These are phyloP conservation scores for Gossypium stocksii DNA, from an alignment of 345 rosid species.

Conservation along the genomic window DNA sequence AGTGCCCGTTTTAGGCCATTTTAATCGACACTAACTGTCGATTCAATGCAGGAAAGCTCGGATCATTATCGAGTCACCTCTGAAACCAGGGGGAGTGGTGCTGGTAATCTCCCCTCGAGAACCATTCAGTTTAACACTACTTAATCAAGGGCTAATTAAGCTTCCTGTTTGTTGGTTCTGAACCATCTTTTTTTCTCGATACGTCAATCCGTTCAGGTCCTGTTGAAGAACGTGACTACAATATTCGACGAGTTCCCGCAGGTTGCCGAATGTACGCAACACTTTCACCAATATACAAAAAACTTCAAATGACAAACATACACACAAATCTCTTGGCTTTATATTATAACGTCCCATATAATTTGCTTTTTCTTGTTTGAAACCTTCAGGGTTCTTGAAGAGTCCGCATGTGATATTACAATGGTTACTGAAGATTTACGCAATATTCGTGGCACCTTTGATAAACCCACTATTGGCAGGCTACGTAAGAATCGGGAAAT, in stretches of 20 bases:
- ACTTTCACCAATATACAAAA: neutral
- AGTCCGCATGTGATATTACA: slow-evolving; percentile 47
- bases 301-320: neutral
- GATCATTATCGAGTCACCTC: slow-evolving; percentile 60
- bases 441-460: slow-evolving; percentile 40
- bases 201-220: slow-evolving; percentile 29
- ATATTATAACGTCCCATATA: neutral
- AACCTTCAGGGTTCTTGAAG: slow-evolving; percentile 59
- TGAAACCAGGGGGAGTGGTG: slow-evolving; percentile 71
- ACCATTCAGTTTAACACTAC: neutral
- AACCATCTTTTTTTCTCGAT: neutral
- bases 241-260: slow-evolving; percentile 61
- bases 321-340: neutral
- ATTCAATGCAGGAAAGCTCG: slow-evolving; percentile 51
- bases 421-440: slow-evolving; percentile 34
- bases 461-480: slow-evolving; percentile 38
- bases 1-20: neutral
- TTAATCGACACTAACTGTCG: neutral
- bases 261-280: slow-evolving; percentile 53
- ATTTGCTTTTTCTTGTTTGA: neutral
- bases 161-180: neutral
- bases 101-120: slow-evolving; percentile 42
- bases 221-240: slow-evolving; percentile 47
- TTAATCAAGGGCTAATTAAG: neutral
- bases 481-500: slow-evolving; percentile 47